Evolutionary conservation across 805 yeast species (phyloP).

Genomic region (Candida manassasensis): DNA sequence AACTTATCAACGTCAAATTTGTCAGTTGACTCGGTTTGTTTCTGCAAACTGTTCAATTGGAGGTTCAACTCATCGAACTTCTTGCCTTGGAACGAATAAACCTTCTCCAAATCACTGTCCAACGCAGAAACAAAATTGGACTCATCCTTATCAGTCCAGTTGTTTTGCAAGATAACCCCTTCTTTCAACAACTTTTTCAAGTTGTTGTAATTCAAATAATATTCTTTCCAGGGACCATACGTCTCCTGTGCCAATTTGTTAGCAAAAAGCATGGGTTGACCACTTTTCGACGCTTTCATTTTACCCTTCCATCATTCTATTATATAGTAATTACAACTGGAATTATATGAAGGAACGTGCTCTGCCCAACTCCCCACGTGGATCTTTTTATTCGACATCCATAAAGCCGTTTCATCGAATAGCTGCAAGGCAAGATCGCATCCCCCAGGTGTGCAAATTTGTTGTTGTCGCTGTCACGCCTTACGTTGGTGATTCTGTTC

Average conservation of each 20-base stretch:
- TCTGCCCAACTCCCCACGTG: too few species aligned
- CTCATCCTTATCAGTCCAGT: conserved; percentile 72
- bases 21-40: conserved; percentile 39
- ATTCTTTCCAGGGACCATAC: conserved; percentile 82
- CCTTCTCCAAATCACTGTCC: conserved; percentile 71
- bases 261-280: conserved; percentile 78
- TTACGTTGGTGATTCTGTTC: too few species aligned
- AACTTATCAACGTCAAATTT: conserved; percentile 56
- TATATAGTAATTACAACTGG: too few species aligned
- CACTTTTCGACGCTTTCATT: conserved; percentile 5
- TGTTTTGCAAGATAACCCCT: conserved; percentile 44
- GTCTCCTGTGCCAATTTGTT: conserved; percentile 75
- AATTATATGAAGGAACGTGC: too few species aligned
- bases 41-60: conserved; percentile 60
- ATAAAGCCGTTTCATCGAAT: too few species aligned
- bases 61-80: conserved; percentile 67
- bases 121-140: conserved; percentile 59
- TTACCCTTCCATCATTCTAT: too few species aligned
- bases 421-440: too few species aligned
- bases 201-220: conserved; percentile 61
- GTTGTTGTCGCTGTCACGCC: too few species aligned
- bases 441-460: too few species aligned
- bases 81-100: conserved; percentile 63
- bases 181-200: conserved; percentile 69
- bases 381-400: too few species aligned